Conservation (phyloP, 31 red algal genomes). For the Bonnemaisonia californica region DNA sequence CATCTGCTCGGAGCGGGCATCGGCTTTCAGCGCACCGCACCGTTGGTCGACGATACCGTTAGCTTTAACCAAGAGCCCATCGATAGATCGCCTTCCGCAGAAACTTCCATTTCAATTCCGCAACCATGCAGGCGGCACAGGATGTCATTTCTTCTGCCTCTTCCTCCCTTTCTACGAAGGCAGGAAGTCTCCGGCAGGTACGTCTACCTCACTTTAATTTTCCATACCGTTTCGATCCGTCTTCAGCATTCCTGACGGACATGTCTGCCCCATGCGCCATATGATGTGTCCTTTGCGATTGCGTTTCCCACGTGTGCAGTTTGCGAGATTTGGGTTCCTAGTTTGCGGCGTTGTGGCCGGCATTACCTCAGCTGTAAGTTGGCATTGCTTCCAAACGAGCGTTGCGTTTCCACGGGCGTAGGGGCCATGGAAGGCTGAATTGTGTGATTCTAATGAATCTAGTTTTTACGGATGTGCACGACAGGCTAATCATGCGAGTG, state of each 20-base stretch:
- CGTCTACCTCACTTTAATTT: background rate
- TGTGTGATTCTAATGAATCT: no score
- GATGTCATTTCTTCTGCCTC: constrained; percentile 47
- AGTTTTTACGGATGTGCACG: background rate
- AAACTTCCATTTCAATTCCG: background rate
- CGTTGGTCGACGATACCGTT: no score
- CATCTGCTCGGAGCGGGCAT: no score
- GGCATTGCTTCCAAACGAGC: background rate
- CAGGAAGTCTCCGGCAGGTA: constrained; percentile 56
- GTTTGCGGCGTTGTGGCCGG: constrained; percentile 51
- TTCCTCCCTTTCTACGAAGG: constrained; percentile 32
- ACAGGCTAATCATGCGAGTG: constrained; percentile 31
- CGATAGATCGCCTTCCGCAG: no score
- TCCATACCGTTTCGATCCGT: background rate
- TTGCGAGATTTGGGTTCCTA: constrained; percentile 49
- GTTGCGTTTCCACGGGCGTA: background rate
- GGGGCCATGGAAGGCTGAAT: no score
- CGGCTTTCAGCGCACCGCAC: no score
- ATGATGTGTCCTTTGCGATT: background rate
- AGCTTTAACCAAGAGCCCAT: no score
- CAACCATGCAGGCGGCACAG: constrained; percentile 57
- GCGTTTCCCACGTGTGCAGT: constrained; percentile 5
- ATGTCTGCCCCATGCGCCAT: background rate
- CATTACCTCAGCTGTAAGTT: constrained; percentile 53
- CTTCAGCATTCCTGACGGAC: no score